Base-by-base conservation (phyloP, 2,329 filamentous ascomycete genomes). In the Colletotrichum lini region DNA sequence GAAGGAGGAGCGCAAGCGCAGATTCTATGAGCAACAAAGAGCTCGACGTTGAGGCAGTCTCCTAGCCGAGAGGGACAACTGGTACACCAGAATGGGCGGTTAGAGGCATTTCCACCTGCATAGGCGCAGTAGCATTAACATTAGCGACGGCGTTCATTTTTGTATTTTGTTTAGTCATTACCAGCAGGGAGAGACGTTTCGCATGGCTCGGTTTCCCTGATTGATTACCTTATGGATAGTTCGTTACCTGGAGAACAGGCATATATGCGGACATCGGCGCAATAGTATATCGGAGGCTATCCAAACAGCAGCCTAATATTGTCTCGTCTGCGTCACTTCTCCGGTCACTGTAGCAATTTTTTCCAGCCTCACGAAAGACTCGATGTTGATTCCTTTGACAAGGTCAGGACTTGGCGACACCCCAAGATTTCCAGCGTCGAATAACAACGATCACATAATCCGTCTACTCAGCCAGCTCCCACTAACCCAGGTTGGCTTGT, bases 1-100 rank as follows among this genome's bases (percentile, higher is more conserved):
- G 77, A 93, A 93, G 80, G 86, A 90, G 75, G 88, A 88, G 74
- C 82, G 83, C 44, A 88, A 84, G 75, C 83, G 82, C 26, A 84
- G 49, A 76, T 80, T 40, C 73, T 80, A 42, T 78, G 81, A 68
- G 75, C 75, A 76, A 76, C 57, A 77, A 65, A 52, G 30, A 52
- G 54, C n/a, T 21, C 69, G 65, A 26, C 59, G 58, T 38, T 60
- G 21, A 30, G 53, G 18, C 53, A 21, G 30, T 50, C 45, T 42
- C 45, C 38, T 50, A 47, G 49, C 73, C 75, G 67, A 71, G 58
- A 50, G 42, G 30, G 40, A 44, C 21, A 54, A 6, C 60, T 53
- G 60, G 60, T 21, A 45, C 49, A 21, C 23, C 40, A 44, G 13
- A 18, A 44, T 52, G 50, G 58, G 63, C 35, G 47, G 40, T 49